Percentiles rank a stretch among this genome's conserved stretches.
These are phyloP conservation scores for Aureobasidium vineae DNA, from an alignment of 2,329 filamentous ascomycete genomes.

Conservation along the genomic window DNA sequence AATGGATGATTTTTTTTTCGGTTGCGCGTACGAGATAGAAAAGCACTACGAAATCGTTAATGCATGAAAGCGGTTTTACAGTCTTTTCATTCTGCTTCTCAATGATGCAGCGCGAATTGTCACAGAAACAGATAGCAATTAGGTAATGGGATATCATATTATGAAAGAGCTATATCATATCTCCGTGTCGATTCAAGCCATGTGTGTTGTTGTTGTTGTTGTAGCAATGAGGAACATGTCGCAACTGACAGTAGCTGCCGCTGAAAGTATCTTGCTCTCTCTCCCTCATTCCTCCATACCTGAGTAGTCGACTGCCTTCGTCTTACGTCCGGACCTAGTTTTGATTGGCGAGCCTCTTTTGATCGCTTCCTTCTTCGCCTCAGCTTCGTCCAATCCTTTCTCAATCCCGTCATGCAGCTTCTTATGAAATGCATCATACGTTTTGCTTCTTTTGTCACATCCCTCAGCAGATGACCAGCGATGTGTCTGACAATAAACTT, in stretches of 20 bases:
- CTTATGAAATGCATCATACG: too few relatives aligned
- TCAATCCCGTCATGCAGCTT: neutral
- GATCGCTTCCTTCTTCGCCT: neutral
- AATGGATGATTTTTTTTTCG: neutral
- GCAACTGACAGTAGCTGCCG: neutral
- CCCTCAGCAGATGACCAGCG: too few relatives aligned
- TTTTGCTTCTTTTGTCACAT: too few relatives aligned
- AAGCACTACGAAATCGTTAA: neutral
- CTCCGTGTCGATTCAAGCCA: neutral
- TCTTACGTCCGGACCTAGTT: slow-evolving; percentile 12
- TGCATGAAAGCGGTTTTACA: neutral
- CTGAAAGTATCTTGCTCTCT: neutral
- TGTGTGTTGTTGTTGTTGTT: neutral
- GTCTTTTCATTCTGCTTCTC: neutral
- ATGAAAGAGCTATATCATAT: neutral
- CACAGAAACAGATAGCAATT: too few relatives aligned
- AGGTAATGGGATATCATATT: too few relatives aligned
- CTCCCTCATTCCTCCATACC: neutral
- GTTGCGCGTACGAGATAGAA: neutral
- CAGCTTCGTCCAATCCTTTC: neutral
- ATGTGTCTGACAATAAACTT: neutral
- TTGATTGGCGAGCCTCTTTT: neutral
- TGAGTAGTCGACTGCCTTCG: slow-evolving; percentile 1
- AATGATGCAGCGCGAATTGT: too few relatives aligned
- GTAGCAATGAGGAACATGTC: neutral